phyloP scores from a whole-genome alignment of 1,284 basidiomycete genomes.

The Sanghuangporus sanghuang region DNA sequence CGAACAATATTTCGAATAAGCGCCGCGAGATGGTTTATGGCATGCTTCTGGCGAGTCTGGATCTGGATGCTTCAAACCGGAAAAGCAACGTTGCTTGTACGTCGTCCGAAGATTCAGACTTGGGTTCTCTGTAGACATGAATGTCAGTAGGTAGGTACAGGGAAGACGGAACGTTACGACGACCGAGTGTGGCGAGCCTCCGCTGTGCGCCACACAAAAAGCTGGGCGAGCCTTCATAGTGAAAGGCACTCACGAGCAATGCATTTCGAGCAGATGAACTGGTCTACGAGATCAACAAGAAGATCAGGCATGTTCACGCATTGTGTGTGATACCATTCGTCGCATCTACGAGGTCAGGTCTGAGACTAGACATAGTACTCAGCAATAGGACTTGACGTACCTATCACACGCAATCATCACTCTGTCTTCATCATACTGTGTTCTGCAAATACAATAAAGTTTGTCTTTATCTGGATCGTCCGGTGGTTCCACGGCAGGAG shows the following conservation, averaged over 20 bases:
- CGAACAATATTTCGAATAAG: slow-evolving; percentile 81
- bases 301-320: slow-evolving; percentile 76
- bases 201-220: neutral
- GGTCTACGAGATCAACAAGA: slow-evolving; percentile 78
- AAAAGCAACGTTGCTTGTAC: slow-evolving; percentile 71
- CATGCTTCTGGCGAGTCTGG: slow-evolving; percentile 62
- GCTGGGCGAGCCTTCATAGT: neutral
- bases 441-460: slow-evolving; percentile 80
- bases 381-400: slow-evolving; percentile 35
- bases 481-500: slow-evolving; percentile 37
- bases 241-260: slow-evolving; percentile 51
- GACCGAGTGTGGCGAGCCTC: neutral
- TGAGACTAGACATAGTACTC: neutral
- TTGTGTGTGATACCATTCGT: slow-evolving; percentile 85
- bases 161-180: neutral
- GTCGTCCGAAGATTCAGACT: slow-evolving; percentile 61
- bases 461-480: slow-evolving; percentile 67
- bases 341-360: slow-evolving; percentile 50
- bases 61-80: slow-evolving; percentile 54
- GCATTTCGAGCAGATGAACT: slow-evolving; percentile 80
- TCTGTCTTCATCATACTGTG: slow-evolving; percentile 73
- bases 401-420: slow-evolving; percentile 90
- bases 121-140: slow-evolving; percentile 46
- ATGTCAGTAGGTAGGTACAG: slow-evolving; percentile 11
- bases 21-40: slow-evolving; percentile 70